Base-by-base conservation (phyloP, 2,329 filamentous ascomycete species). In the Byssochlamys sp. region DNA sequence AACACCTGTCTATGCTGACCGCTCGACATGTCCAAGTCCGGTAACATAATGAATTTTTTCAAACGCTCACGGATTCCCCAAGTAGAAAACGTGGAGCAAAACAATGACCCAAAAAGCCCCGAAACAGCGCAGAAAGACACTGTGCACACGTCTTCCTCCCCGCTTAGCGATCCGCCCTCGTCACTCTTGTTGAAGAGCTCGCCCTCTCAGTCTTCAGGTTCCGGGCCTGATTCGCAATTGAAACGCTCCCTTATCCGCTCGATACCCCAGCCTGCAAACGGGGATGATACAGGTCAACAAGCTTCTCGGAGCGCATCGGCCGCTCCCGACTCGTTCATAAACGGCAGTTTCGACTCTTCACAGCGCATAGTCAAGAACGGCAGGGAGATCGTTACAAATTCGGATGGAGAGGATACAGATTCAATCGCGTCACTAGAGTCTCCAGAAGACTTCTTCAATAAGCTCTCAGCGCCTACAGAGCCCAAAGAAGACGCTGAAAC, bases 391-490 rank as follows among this genome's bases (percentile, higher is more conserved):
- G 76, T 91, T 48, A 80, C 79, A 52, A 85, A 83, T 56, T 91
- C 89, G 0, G 89, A 91, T 65, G 86, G 87, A 9, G 87, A 88
- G n/a, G 81, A 81, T 19, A 80, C 80, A 28, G 79, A 82, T 53
- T 86, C 86, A 0, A 76, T 81, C 58, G 77, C 73, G 55, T 80
- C 78, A 1, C 66, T 84, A 24, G 80, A 80, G 58, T 78, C 81
- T 28, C 76, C 86, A 12, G 78, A 81, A 4, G 77, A 81, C 50
- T 69, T 86, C 1, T 66, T 81, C 14, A 63, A 65, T 24, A 65
- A 59, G 35, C 67, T 70, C 25, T 57, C 62, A 12, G 59, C 61
- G 29, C 59, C 61, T 49, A 56, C 61, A 19, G 58, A 61, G 1
- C 28, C 53, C 19, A 58, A 55, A 12, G 59, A 58, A 11, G 51